phyloP scores from a whole-genome alignment of 164 flowering plant genomes.

The Magnolia changhungtana region DNA sequence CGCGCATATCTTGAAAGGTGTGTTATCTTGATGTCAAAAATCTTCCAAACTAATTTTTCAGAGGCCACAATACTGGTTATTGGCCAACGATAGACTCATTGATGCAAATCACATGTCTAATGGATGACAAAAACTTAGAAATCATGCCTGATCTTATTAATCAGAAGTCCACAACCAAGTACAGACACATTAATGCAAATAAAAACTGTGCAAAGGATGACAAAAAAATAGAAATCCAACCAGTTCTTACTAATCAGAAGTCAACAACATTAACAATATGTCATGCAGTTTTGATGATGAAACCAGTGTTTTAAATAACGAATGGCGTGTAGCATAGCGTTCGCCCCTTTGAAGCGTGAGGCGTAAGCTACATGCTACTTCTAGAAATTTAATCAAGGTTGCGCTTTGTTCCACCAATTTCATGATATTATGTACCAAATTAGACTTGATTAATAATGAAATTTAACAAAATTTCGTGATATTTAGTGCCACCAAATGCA shows the following conservation, averaged over 20 bases:
- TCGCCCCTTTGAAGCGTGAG: too few species aligned
- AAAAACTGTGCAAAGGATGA: neutral
- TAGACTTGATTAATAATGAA: too few species aligned
- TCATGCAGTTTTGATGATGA: neutral
- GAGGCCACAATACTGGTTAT: neutral
- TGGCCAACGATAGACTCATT: neutral
- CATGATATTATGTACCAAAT: too few species aligned
- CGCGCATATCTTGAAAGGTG: too few species aligned
- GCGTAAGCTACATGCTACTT: too few species aligned
- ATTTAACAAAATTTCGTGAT: too few species aligned
- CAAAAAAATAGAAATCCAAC: neutral
- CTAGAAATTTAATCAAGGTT: too few species aligned
- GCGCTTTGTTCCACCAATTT: too few species aligned
- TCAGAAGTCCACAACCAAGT: neutral
- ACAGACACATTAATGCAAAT: constrained; percentile 1
- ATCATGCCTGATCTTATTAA: neutral
- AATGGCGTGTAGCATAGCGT: too few species aligned
- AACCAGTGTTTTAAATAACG: too few species aligned
- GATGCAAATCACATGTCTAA: neutral
- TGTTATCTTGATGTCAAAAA: neutral
- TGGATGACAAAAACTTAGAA: neutral
- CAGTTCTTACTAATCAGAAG: neutral
- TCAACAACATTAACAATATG: neutral
- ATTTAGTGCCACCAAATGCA: too few species aligned
- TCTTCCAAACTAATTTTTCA: neutral